Conservation (phyloP, 495 filamentous ascomycete species). For the Xylaria castorea region DNA sequence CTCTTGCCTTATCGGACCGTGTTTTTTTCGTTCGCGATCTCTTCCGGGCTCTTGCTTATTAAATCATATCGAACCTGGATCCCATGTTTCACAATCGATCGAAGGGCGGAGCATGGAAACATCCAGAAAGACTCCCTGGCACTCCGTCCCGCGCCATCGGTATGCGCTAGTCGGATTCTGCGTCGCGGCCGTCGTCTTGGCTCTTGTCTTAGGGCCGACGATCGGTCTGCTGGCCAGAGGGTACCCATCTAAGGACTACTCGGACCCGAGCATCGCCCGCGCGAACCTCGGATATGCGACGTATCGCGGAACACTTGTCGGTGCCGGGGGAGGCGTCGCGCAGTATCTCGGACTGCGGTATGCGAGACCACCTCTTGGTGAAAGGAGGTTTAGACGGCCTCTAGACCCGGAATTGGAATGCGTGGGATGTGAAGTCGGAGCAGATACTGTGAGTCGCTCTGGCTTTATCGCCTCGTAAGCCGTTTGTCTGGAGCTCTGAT, state of each 20-base stretch:
- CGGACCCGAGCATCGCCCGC: constrained; percentile 23
- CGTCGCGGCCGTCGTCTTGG: neutral
- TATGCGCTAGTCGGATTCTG: neutral
- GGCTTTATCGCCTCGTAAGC: neutral
- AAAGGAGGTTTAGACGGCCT: constrained; percentile 51
- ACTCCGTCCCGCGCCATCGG: neutral
- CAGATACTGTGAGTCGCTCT: neutral
- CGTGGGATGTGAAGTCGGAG: neutral
- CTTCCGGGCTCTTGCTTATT: neutral
- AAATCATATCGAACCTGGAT: neutral
- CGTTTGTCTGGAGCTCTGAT: neutral
- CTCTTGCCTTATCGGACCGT: neutral
- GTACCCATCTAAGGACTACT: constrained; percentile 9
- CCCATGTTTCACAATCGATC: neutral
- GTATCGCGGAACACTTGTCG: constrained; percentile 45
- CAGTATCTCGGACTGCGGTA: constrained; percentile 55
- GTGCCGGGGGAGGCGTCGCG: constrained; percentile 43
- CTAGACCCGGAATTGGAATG: constrained; percentile 34
- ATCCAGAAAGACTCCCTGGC: neutral
- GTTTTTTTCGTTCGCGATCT: neutral
- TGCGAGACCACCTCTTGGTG: constrained; percentile 49
- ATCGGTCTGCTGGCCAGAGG: neutral
- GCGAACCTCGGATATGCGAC: constrained; percentile 54
- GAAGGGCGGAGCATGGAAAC: constrained; percentile 5
- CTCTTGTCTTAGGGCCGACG: neutral